Evolutionary conservation across 805 yeast genomes (phyloP).

Genomic region (Saccharomyces paradoxus): DNA sequence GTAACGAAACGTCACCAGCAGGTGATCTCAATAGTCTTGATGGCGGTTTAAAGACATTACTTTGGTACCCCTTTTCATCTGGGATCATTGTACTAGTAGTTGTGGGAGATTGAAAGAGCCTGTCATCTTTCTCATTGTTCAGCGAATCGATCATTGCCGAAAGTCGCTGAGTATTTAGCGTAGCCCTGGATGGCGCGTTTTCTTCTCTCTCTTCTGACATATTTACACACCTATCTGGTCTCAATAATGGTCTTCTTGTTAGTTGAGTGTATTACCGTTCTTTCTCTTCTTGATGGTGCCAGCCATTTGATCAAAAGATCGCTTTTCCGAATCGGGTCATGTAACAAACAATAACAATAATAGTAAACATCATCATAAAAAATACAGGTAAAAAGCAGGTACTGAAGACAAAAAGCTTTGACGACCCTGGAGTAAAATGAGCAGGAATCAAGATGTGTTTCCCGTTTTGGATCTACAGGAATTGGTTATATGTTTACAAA

Average conservation of each 20-base stretch:
- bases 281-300: not conserved
- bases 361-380: not conserved
- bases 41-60: slow-evolving; percentile 1
- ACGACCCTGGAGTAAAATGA: slow-evolving; percentile 10
- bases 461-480: slow-evolving; percentile 57
- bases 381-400: not conserved
- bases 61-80: not conserved
- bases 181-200: slow-evolving; percentile 11
- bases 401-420: not conserved
- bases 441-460: slow-evolving; percentile 38
- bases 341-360: not conserved
- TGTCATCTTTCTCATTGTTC: slow-evolving; percentile 11
- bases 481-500: slow-evolving; percentile 48
- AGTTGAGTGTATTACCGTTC: not conserved
- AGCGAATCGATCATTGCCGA: slow-evolving; percentile 26
- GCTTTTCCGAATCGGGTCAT: not conserved
- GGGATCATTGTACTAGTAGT: not conserved
- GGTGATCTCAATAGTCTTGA: slow-evolving; percentile 7
- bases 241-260: not conserved
- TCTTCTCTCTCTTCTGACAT: slow-evolving; percentile 1
- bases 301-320: slow-evolving; percentile 2
- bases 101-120: slow-evolving; percentile 1
- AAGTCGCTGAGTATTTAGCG: slow-evolving; percentile 19
- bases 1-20: slow-evolving; percentile 7
- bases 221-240: not conserved